Percentiles rank a stretch among this genome's conserved stretches.
These are phyloP conservation scores for Colletotrichum tanaceti DNA, from an alignment of 2,329 filamentous ascomycete genomes.

Conservation along the genomic window DNA sequence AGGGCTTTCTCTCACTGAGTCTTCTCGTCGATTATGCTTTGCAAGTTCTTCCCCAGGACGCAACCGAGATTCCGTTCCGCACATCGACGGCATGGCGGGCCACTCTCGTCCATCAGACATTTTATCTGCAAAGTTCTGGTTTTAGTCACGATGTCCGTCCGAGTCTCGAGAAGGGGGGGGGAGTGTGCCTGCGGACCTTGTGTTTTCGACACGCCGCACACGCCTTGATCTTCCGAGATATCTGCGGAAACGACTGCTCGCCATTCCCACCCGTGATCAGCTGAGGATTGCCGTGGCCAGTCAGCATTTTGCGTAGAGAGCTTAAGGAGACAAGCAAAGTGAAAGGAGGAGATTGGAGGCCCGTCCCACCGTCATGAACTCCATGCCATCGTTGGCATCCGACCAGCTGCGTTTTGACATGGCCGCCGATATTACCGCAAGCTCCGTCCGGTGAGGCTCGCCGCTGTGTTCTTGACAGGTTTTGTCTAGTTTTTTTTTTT, in stretches of 20 bases:
- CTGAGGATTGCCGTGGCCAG: not conserved
- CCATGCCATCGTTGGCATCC: slow-evolving; percentile 37
- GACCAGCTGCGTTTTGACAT: slow-evolving; percentile 42
- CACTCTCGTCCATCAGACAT: slow-evolving; percentile 55
- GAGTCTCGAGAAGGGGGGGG: too few relatives aligned
- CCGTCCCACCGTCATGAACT: slow-evolving; percentile 32
- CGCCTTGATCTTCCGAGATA: slow-evolving; percentile 55
- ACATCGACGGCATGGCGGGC: slow-evolving; percentile 54
- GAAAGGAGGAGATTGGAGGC: too few relatives aligned
- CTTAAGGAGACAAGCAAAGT: too few relatives aligned
- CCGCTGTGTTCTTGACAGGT: not conserved
- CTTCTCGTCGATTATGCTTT: slow-evolving; percentile 56
- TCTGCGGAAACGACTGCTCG: slow-evolving; percentile 47
- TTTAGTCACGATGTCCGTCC: not conserved
- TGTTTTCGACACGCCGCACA: slow-evolving; percentile 56
- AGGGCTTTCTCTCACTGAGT: slow-evolving; percentile 48
- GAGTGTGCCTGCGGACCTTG: slow-evolving; percentile 51
- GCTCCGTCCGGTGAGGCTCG: not conserved
- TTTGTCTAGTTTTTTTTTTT: too few relatives aligned
- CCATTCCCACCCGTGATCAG: slow-evolving; percentile 36
- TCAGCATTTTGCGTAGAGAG: not conserved
- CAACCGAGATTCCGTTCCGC: slow-evolving; percentile 52
- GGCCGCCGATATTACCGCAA: too few relatives aligned
- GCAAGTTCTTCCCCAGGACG: slow-evolving; percentile 55
- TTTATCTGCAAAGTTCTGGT: slow-evolving; percentile 49